phyloP scores from a whole-genome alignment of 768 basidiomycete genomes.

The Sporobolomyces phaffii region DNA sequence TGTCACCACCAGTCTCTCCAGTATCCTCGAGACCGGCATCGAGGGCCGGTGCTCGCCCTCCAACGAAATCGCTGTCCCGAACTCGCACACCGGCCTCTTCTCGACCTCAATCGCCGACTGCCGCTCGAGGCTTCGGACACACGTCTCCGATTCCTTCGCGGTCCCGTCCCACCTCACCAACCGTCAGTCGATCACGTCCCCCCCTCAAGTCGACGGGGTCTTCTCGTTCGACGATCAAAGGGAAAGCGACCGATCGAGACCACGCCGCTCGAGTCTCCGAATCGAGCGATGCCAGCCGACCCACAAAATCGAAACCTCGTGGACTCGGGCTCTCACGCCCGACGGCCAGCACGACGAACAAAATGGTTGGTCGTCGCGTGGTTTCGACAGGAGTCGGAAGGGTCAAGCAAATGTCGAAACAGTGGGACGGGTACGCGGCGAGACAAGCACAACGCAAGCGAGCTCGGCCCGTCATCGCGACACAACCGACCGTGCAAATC shows the following conservation, averaged over 20 bases:
- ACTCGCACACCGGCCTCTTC: background rate
- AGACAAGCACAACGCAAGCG: slow-evolving; percentile 69
- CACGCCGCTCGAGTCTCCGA: slow-evolving; percentile 5
- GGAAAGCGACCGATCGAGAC: slow-evolving; percentile 11
- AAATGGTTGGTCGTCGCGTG: slow-evolving; percentile 12
- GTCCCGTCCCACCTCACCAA: background rate
- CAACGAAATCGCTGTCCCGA: background rate
- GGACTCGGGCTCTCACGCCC: slow-evolving; percentile 16
- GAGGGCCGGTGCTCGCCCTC: background rate
- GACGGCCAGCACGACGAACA: slow-evolving; percentile 25
- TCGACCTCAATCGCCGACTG: background rate
- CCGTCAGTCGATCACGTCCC: background rate
- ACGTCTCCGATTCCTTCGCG: background rate
- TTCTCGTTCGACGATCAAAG: slow-evolving; percentile 29
- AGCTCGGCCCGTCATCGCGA: slow-evolving; percentile 82
- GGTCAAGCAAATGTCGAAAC: slow-evolving; percentile 60
- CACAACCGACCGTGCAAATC: slow-evolving; percentile 52
- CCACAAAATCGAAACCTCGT: background rate
- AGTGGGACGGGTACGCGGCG: slow-evolving; percentile 53
- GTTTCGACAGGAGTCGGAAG: slow-evolving; percentile 13
- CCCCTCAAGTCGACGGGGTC: slow-evolving; percentile 7
- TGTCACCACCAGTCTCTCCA: background rate
- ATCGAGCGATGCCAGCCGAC: slow-evolving; percentile 3
- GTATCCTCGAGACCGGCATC: slow-evolving; percentile 4
- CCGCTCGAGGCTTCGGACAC: background rate